Base-by-base conservation (phyloP, 192 early-diverging fungal genomes). In the Helicostylum pulchrum region DNA sequence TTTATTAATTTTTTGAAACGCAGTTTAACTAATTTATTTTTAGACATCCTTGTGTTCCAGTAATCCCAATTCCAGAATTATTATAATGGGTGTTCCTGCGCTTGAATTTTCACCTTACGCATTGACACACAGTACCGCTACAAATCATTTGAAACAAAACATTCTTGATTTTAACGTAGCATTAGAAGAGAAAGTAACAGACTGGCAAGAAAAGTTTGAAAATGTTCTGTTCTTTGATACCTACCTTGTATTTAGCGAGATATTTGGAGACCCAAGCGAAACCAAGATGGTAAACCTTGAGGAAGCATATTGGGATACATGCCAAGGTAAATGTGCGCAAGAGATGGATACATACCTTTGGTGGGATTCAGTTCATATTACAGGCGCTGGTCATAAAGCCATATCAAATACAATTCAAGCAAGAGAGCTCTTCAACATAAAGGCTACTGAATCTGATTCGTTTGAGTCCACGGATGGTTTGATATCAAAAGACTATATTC, bases 311-410 rank as follows among this genome's bases (percentile, higher is more conserved):
- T 76, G 74, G 74, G 60, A 71, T 4, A 48, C 49, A 23, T 76
- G 74, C 51, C 61, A 62, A 34, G 74, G 74, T 1, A 49, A 49
- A 8, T 76, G 74, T 14, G 48, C 23, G 2, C 63, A 76, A 42
- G 14, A 51, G 11, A 46, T 68, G 6, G 57, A 76, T 26, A 66
- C 67, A 17, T 76, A 71, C 62, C 32, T 76, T 19, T 76, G 74
- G 74, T 76, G 70, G 69, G 74, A 76, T 39, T 20, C 39, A 0
- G 39, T 67, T 44, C 74, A 76, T 61, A 23, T 71, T 39, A 76
- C 74, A 31, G 74, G 74, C 34, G 70, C 57, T 23, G 65, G 65
- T 6, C 65, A 67, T 23, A 43, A 48, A 30, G 20, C 65, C 12
- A 67, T 67, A 21, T 43, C 65, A 7, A 23, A 58, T 15, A 30